These are phyloP conservation scores for Rhizopogon vulgaris DNA, from an alignment of 768 basidiomycete species.

Conservation along the genomic window DNA sequence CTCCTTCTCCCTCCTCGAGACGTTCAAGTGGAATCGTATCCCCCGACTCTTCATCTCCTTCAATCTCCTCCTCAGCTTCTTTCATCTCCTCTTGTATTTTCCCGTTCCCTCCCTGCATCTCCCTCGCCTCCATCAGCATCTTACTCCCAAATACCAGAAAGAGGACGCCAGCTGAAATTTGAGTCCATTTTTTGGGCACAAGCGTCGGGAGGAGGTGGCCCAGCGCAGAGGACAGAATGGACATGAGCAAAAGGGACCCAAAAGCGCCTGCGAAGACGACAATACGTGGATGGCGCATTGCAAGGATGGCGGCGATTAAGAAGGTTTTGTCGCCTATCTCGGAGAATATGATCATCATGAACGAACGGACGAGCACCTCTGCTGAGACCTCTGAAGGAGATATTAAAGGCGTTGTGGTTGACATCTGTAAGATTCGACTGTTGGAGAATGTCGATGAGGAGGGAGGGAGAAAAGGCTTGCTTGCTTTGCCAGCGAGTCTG, in stretches of 20 bases:
- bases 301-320: constrained; percentile 82
- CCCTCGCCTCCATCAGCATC: constrained; percentile 81
- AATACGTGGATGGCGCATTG: constrained; percentile 86
- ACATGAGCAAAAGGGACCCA: constrained; percentile 86
- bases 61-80: constrained; percentile 94
- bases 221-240: constrained; percentile 86
- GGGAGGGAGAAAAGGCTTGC: too few species aligned
- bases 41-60: constrained; percentile 61
- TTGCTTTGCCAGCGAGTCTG: too few species aligned
- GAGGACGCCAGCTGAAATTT: constrained; percentile 67
- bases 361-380: constrained; percentile 67
- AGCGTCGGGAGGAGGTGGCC: constrained; percentile 85
- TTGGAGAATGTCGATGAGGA: too few species aligned
- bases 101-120: constrained; percentile 71
- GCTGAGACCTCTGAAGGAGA: not conserved
- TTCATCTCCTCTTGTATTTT: constrained; percentile 93
- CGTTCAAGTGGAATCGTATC: constrained; percentile 62
- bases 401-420: too few species aligned
- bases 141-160: constrained; percentile 88
- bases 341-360: constrained; percentile 87
- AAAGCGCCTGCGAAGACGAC: constrained; percentile 89
- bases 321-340: constrained; percentile 97
- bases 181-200: constrained; percentile 65
- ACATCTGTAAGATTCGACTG: too few species aligned
- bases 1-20: constrained; percentile 69